These are phyloP conservation scores for Lactarius sp. DNA, from an alignment of 768 basidiomycete species.

Conservation along the genomic window DNA sequence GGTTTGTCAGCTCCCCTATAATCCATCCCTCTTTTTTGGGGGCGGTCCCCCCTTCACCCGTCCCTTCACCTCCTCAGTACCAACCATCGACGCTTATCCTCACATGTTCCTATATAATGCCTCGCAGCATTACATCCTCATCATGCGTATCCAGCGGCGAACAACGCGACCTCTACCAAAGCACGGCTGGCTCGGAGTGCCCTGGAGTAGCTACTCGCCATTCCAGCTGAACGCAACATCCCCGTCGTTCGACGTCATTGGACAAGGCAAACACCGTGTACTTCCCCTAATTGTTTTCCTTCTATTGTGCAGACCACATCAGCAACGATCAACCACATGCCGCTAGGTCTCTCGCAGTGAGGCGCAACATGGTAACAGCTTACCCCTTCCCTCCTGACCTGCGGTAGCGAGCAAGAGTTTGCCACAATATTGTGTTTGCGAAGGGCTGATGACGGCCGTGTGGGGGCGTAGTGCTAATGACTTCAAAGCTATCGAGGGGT, in stretches of 20 bases:
- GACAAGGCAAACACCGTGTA: neutral
- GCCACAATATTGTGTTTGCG: neutral
- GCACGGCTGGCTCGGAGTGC: neutral
- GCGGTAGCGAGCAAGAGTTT: neutral
- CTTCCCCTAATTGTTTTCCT: neutral
- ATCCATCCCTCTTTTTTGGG: neutral
- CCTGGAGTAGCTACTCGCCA: too few relatives aligned
- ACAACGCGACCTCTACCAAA: neutral
- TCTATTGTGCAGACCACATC: neutral
- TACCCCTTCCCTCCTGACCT: neutral
- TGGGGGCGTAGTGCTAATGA: neutral
- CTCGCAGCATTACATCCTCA: neutral
- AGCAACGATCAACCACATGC: neutral
- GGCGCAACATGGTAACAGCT: neutral
- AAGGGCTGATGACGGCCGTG: neutral
- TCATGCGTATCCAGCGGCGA: neutral
- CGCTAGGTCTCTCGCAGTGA: neutral
- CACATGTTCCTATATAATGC: neutral
- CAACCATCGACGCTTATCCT: neutral
- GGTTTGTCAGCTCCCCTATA: neutral
- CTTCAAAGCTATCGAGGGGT: neutral
- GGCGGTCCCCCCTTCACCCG: neutral
- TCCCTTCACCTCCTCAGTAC: too few relatives aligned
- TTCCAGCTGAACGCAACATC: neutral
- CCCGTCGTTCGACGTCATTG: neutral